phyloP scores from a whole-genome alignment of 441 rosid genomes.

The Gossypium davidsonii region DNA sequence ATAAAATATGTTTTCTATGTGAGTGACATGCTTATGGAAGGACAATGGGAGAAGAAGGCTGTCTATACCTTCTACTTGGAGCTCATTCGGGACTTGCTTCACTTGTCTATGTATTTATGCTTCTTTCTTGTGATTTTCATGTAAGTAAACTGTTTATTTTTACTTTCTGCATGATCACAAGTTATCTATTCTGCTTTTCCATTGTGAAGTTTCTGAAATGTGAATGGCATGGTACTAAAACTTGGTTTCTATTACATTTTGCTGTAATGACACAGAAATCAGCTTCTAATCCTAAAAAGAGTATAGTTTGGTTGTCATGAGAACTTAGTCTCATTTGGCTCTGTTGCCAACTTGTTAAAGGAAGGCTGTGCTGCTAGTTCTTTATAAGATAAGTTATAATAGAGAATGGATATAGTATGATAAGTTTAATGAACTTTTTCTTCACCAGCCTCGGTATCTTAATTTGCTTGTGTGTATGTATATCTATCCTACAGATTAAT shows the following conservation, averaged over 20 bases:
- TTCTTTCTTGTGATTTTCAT: constrained; percentile 89
- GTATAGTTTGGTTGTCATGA: background rate
- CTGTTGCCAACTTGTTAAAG: background rate
- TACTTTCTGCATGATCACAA: background rate
- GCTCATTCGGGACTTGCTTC: constrained; percentile 90
- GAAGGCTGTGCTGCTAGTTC: background rate
- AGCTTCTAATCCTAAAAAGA: background rate
- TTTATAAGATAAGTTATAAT: background rate
- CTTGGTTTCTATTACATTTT: constrained; percentile 2
- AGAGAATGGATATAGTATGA: background rate
- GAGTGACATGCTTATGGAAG: constrained; percentile 98
- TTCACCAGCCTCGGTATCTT: background rate
- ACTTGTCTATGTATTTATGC: constrained; percentile 91
- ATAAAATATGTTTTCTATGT: constrained; percentile 81
- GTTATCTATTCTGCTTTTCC: background rate
- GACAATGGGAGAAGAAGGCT: constrained; percentile 94
- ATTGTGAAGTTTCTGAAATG: background rate
- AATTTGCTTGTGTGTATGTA: background rate
- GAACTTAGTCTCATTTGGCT: background rate
- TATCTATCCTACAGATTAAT: background rate
- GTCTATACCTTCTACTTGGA: constrained; percentile 93
- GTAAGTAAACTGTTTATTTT: constrained; percentile 44
- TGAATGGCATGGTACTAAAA: background rate
- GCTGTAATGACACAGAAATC: background rate
- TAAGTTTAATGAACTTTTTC: background rate